Evolutionary conservation across 2,329 filamentous ascomycete genomes (phyloP), one percentile per base, ranked within the genome.

Genomic region (Chaetomiaceae sp.): DNA sequence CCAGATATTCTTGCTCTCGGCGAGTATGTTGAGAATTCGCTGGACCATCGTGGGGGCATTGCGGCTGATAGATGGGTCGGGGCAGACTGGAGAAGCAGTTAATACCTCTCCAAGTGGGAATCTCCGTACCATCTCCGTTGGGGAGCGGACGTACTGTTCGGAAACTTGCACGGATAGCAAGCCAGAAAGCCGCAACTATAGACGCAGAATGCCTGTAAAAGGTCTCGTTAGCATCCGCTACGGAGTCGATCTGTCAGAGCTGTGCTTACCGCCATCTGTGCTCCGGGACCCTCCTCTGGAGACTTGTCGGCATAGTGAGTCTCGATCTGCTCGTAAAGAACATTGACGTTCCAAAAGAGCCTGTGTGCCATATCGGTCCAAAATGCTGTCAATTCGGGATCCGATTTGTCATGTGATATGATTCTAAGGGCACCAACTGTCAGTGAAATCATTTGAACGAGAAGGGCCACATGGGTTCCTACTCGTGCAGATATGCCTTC

Each of bases 181-280:
- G 76, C 73, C 50, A 80, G 71, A 21, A 80, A 66, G 13, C 76
- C 77, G 56, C 77, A 80, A n/a, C 71, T 77, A 47, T 80, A 80
- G 11, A 80, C 75, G 51, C 75, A 77, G 58, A 80, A 80, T 1
- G 75, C 66, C 67, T 74, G 36, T 14, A 13, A 13, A n/a, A 18
- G 16, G 14, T 16, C 40, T 32, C 21, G 21, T 54, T 36, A 59
- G 38, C 10, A 13, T 47, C 21, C 25, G 5, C 23, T 9, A 14
- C 30, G 9, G 10, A 27, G 11, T 2, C 2, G n/a, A 9, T 27
- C n/a, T 5, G 6, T 14, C n/a, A 2, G 4, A 20, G 16, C 30
- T 11, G 29, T 38, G 61, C 71, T 60, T 61, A 74, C 75, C 14
- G 76, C 72, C 69, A 80, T 80, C 60, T 80, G 77, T 2, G 76